phyloP scores from a whole-genome alignment of 225 moss, liverwort and hornwort species.

The Anthoceros angustus region DNA sequence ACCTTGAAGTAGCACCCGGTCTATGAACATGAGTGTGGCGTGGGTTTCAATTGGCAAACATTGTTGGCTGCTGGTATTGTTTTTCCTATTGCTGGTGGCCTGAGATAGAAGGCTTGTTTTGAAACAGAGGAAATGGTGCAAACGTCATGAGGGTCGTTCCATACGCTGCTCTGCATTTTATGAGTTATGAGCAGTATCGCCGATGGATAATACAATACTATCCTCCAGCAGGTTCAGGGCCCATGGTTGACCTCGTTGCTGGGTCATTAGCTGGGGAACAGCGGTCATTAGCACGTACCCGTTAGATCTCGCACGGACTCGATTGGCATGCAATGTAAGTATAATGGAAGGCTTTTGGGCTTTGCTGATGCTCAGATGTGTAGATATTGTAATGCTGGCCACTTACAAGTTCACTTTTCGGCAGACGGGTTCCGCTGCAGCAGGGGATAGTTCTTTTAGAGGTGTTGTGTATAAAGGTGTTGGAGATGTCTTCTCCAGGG shows the following conservation, averaged over 20 bases:
- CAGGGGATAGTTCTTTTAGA: slow-evolving; percentile 9
- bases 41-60: neutral
- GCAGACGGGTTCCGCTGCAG: slow-evolving; percentile 10
- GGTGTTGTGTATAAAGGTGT: slow-evolving; percentile 49
- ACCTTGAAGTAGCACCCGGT: neutral
- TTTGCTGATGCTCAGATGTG: slow-evolving; percentile 1
- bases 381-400: neutral
- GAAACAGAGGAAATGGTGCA: slow-evolving; percentile 80
- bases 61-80: too few species aligned
- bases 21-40: neutral
- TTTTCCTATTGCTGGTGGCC: slow-evolving; percentile 1
- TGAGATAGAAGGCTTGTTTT: slow-evolving; percentile 8
- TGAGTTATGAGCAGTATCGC: slow-evolving; percentile 89
- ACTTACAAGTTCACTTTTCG: slow-evolving; percentile 17
- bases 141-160: slow-evolving; percentile 84
- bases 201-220: slow-evolving; percentile 67
- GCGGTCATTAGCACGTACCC: slow-evolving; percentile 57
- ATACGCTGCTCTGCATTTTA: slow-evolving; percentile 83
- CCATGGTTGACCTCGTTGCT: slow-evolving; percentile 62
- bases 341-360: neutral
- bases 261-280: slow-evolving; percentile 84
- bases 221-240: slow-evolving; percentile 57
- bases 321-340: slow-evolving; percentile 31
- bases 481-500: slow-evolving; percentile 59
- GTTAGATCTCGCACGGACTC: slow-evolving; percentile 40